Conservation (phyloP, 2,329 filamentous ascomycete genomes). For the Metarhizium sp. region DNA sequence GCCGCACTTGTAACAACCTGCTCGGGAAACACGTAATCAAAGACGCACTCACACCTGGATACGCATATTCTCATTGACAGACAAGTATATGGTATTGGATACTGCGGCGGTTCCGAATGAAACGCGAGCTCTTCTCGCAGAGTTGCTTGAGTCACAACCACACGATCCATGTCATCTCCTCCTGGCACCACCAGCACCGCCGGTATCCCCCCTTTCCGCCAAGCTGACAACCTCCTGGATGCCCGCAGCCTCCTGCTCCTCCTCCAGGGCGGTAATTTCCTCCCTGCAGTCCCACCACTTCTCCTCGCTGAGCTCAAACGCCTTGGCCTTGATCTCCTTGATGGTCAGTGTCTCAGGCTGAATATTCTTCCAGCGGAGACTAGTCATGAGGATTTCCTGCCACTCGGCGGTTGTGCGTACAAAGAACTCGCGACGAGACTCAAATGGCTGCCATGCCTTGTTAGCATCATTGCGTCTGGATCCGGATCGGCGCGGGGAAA, state of each 20-base stretch:
- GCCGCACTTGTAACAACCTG: no score
- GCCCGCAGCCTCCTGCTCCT: constrained; percentile 90
- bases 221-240: constrained; percentile 92
- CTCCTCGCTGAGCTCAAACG: constrained; percentile 84
- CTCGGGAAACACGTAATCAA: no score
- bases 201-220: constrained; percentile 58
- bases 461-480: not conserved
- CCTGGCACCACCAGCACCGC: constrained; percentile 20
- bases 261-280: constrained; percentile 83
- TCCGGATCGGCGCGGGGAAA: not conserved
- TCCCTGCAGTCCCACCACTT: constrained; percentile 99
- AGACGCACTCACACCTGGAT: no score
- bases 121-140: no score
- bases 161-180: constrained; percentile 16
- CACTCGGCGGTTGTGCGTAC: constrained; percentile 77
- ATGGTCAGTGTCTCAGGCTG: constrained; percentile 60
- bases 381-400: constrained; percentile 79
- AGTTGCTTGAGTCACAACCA: not conserved
- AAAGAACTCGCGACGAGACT: constrained; percentile 87
- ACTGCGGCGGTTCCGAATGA: no score
- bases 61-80: no score
- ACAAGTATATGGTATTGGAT: no score
- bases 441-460: constrained; percentile 65
- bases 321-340: constrained; percentile 88
- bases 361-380: constrained; percentile 57